These are phyloP conservation scores for Aotearoamyces nothofagi DNA, from an alignment of 2,329 filamentous ascomycete genomes.

Conservation along the genomic window DNA sequence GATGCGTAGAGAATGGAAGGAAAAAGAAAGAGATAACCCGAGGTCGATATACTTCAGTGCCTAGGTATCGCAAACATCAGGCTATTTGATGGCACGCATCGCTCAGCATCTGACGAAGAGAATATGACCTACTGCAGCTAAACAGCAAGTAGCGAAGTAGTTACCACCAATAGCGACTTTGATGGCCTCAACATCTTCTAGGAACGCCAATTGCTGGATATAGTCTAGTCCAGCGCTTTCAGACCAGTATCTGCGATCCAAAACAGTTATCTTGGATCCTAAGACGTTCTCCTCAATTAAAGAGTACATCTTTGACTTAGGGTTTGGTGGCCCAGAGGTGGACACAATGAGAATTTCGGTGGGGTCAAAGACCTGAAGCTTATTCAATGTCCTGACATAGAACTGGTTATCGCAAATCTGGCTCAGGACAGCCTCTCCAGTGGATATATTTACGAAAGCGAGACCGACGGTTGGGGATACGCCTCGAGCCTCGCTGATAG, in stretches of 20 bases:
- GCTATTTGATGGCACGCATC: too few species aligned
- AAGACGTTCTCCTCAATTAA: slow-evolving; percentile 60
- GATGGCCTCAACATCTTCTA: slow-evolving; percentile 65
- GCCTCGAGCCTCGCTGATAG: slow-evolving; percentile 75
- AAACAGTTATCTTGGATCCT: slow-evolving; percentile 41
- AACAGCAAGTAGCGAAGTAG: slow-evolving; percentile 71
- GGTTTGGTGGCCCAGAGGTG: slow-evolving; percentile 47
- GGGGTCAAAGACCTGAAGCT: slow-evolving; percentile 67
- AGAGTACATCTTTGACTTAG: slow-evolving; percentile 57
- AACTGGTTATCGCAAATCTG: slow-evolving; percentile 91
- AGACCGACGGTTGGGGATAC: slow-evolving; percentile 73
- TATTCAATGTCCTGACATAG: slow-evolving; percentile 77
- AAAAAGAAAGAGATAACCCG: slow-evolving; percentile 52
- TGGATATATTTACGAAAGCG: slow-evolving; percentile 75
- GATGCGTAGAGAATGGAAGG: slow-evolving; percentile 68
- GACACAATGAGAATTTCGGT: slow-evolving; percentile 66
- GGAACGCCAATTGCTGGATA: slow-evolving; percentile 65
- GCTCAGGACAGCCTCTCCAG: slow-evolving; percentile 70
- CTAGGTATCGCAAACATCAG: slow-evolving; percentile 26
- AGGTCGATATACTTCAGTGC: slow-evolving; percentile 69
- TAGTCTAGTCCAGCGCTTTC: slow-evolving; percentile 64
- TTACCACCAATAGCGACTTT: slow-evolving; percentile 70
- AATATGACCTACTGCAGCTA: slow-evolving; percentile 67
- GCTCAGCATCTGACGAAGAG: too few species aligned
- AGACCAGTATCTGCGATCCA: slow-evolving; percentile 74